Conservation (phyloP, 768 basidiomycete species). For the Coprinopsis strossmayeri region DNA sequence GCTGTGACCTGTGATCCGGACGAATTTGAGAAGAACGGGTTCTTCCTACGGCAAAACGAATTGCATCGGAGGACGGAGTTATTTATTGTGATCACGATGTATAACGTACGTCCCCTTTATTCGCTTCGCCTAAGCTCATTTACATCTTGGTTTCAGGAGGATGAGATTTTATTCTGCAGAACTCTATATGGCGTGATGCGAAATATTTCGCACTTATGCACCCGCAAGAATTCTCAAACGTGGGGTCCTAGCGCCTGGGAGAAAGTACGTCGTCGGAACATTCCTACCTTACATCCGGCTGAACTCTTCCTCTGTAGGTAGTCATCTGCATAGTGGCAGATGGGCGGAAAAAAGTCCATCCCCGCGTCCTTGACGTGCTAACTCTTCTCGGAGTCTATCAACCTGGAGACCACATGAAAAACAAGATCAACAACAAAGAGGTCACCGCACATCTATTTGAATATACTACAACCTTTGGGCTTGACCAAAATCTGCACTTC, state of each 20-base stretch:
- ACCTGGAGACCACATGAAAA: slow-evolving; percentile 42
- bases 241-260: slow-evolving; percentile 98
- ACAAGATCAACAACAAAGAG: slow-evolving; percentile 44
- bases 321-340: slow-evolving; percentile 92
- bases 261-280: slow-evolving; percentile 45
- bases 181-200: slow-evolving; percentile 95
- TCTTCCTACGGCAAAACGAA: slow-evolving; percentile 81
- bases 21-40: slow-evolving; percentile 79
- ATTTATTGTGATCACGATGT: slow-evolving; percentile 95
- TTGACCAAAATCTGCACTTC: slow-evolving; percentile 78
- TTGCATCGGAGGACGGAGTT: slow-evolving; percentile 78
- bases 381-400: slow-evolving; percentile 94
- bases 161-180: slow-evolving; percentile 85
- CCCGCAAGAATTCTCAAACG: slow-evolving; percentile 84
- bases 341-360: slow-evolving; percentile 76
- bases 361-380: slow-evolving; percentile 81
- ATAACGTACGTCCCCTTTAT: slow-evolving; percentile 61
- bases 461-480: slow-evolving; percentile 74
- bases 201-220: slow-evolving; percentile 74
- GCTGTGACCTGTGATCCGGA: slow-evolving; percentile 94
- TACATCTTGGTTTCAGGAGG: no score
- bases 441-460: slow-evolving; percentile 73
- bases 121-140: no score
- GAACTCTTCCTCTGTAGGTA: slow-evolving; percentile 39
- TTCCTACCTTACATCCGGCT: not conserved